A percentile compares a stretch with the other conserved stretches of the same genome.
These are phyloP conservation scores for Chlorella sp. DNA, from an alignment of 139 green algal species.

Conservation along the genomic window DNA sequence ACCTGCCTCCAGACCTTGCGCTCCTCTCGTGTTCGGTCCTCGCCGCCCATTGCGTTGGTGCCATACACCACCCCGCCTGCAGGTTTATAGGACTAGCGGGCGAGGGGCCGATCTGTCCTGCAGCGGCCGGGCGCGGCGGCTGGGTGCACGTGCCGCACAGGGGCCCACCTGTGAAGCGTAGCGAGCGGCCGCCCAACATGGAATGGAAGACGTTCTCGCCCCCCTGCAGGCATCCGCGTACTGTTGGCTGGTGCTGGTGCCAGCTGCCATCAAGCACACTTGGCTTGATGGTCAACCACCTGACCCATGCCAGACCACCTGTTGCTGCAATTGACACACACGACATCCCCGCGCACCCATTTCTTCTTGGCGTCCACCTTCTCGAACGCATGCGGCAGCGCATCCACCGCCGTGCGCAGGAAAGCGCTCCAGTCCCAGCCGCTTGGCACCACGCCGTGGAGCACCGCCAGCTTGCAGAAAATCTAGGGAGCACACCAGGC, in stretches of 20 bases:
- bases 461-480: constrained; percentile 40
- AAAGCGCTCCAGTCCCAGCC: constrained; percentile 32
- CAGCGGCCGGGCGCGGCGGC: too few species aligned
- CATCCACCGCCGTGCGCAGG: constrained; percentile 1
- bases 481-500: not conserved
- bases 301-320: too few species aligned
- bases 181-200: constrained; percentile 28
- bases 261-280: too few species aligned
- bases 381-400: constrained; percentile 45
- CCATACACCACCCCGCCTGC: too few species aligned
- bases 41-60: constrained; percentile 14
- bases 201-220: constrained; percentile 45
- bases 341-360: too few species aligned
- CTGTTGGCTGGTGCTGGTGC: too few species aligned
- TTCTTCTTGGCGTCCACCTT: constrained; percentile 51
- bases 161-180: constrained; percentile 32
- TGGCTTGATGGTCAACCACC: too few species aligned
- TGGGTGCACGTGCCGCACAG: too few species aligned
- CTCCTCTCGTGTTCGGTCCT: not conserved
- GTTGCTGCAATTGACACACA: too few species aligned
- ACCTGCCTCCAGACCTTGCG: not conserved
- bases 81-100: too few species aligned
- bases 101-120: too few species aligned
- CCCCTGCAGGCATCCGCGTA: too few species aligned
- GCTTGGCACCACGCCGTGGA: not conserved